phyloP scores from a whole-genome alignment of 2,329 filamentous ascomycete species.

The Microdochium bolleyi region DNA sequence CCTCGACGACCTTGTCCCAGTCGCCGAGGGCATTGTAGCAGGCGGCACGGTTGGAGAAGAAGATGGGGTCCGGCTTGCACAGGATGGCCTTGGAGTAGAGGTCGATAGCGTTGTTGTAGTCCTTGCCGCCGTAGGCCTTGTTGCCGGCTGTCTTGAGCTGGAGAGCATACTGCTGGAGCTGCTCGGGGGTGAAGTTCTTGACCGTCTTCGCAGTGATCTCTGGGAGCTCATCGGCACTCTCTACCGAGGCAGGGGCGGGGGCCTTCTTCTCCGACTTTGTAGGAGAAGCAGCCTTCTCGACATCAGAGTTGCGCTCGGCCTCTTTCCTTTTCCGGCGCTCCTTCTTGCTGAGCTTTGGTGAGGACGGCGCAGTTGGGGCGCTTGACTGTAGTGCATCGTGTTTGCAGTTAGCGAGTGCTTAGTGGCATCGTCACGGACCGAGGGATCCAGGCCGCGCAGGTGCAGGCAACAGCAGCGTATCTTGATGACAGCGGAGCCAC shows the following conservation, averaged over 20 bases:
- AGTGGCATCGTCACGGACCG: neutral
- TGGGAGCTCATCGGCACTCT: slow-evolving; percentile 60
- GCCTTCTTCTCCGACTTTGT: slow-evolving; percentile 23
- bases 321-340: slow-evolving; percentile 85
- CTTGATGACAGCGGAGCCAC: slow-evolving; percentile 1
- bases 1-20: slow-evolving; percentile 95
- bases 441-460: too few relatives aligned
- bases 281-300: slow-evolving; percentile 26
- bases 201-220: slow-evolving; percentile 55
- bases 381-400: slow-evolving; percentile 30
- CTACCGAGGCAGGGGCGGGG: slow-evolving; percentile 42
- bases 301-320: slow-evolving; percentile 50
- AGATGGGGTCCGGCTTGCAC: slow-evolving; percentile 95
- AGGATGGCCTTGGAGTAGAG: slow-evolving; percentile 94
- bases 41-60: slow-evolving; percentile 96
- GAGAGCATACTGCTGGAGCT: slow-evolving; percentile 78
- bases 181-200: slow-evolving; percentile 43
- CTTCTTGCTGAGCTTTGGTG: slow-evolving; percentile 78
- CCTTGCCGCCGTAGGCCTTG: slow-evolving; percentile 90
- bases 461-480: too few relatives aligned
- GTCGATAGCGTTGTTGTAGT: slow-evolving; percentile 88
- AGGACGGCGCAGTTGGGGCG: slow-evolving; percentile 18
- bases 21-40: slow-evolving; percentile 91
- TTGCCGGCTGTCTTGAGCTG: slow-evolving; percentile 95
- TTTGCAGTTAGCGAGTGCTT: slow-evolving; percentile 1